Base-by-base conservation (phyloP, 768 basidiomycete genomes). In the Mycena galopus region DNA sequence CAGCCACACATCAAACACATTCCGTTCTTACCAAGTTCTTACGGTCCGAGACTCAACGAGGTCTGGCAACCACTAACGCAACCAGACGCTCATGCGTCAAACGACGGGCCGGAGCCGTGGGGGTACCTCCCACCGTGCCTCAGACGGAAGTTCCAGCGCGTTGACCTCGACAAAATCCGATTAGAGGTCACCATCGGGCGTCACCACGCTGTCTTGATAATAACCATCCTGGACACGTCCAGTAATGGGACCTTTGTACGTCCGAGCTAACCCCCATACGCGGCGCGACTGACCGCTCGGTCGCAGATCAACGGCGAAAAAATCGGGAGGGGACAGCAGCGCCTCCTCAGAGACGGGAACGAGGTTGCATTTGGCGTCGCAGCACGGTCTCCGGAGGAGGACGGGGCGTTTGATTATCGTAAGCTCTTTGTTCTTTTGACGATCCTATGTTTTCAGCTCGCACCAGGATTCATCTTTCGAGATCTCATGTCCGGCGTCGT, bases 341-440 rank as follows among this genome's bases (percentile, higher is more conserved):
- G 87, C 42, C 83, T 94, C 51, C 82, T 97, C 59, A 87, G 86
- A 16, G 91, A 94, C 72, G 96, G 96, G 9, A 94, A 94, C 78
- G 95, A 96, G 81, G 88, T 99, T 76, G 92, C 94, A 10, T 93
- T 99, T 75, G 97, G 97, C 89, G 16, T 83, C 80, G 16, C 76
- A 79, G 19, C 85, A 86, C 29, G 90, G 88, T 76, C 80, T 78
- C 57, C 82, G 83, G 60, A 87, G 75, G 33, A 84, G 50, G 79
- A 79, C 56, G 84, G 84, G 35, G 69, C 84, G 29, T 94, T 95
- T 76, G 95, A 96, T 78, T 95, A 93, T 78, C 91, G 94, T 93
- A 68, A 72, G 92, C 87, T 21, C 61, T 30, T 27, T n/a, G n/a
- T n/a, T 62, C 62, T 30, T 47, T 47, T 47, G 19, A 19, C 10